Evolutionary conservation across 805 yeast genomes (phyloP), one percentile per base, ranked within the genome.

Genomic region (Schwanniomyces vanrijiae): DNA sequence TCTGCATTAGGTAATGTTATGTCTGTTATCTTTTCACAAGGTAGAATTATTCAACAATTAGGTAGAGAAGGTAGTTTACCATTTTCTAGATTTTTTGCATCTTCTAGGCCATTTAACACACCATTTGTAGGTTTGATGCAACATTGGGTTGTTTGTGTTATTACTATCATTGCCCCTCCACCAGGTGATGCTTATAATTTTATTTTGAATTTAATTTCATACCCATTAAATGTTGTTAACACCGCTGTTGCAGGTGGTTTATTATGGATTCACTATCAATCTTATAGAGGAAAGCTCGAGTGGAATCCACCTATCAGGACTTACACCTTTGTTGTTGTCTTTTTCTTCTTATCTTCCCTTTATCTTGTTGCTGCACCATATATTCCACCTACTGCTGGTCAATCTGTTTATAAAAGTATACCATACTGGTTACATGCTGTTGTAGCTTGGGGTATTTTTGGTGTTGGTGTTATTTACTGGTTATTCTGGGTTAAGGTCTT

Each of bases 141-240:
- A 64, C 95, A 88, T 62, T 88, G 88, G 81, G 64, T 84, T 40
- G 84, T 88, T 14, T 86, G 91, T 69, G 66, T 85, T 35, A 73
- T 88, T 44, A 83, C 90, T 42, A 81, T 89, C 50, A 60, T 87
- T 40, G 94, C 92, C 3, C 72, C 72, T 37, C 92, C 94, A 16
- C 88, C 91, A 21, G 95, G 94, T 47, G 95, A 88, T 61, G 95
- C 95, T 41, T 88, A 87, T 71, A 85, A 86, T 65, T 86, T 89
- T 62, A 81, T 88, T 55, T 64, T 86, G 65, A 88, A 89, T 66
- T 75, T 89, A 71, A 84, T 87, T 56, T 83, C 92, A 2, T 88
- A 88, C 64, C 92, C 96, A 42, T 78, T 84, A 69, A 85, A 88
- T 59, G 84, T 88, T 43, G 85, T 88, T 58, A 85, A 88, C 63